Base-by-base conservation (phyloP, 441 rosid genomes). In the Caryocar brasiliense region DNA sequence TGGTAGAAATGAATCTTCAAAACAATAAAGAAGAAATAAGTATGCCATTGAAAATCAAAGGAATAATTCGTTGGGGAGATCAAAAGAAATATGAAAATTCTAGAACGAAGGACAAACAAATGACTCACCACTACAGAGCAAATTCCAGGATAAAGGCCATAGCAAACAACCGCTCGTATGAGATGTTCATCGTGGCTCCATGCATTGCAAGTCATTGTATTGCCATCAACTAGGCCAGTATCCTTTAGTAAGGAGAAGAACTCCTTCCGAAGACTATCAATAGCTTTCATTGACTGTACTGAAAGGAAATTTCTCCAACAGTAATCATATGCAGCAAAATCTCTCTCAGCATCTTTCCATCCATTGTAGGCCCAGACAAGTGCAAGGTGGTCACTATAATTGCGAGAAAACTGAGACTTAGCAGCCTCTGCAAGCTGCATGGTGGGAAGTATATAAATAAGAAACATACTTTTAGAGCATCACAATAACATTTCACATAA, bases 291-390 rank as follows among this genome's bases (percentile, higher is more conserved):
- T 34, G 91, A 83, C 64, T 82, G 97, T 6, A 49, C 54, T 6
- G 97, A 89, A 27, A 90, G 85, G 66, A 83, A 86, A 62, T 83
- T 80, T 59, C 68, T 86, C 95, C 97, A 90, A 72, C 97, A 90
- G 62, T 80, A 90, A 22, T 90, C 97, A 56, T 79, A 79, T 23
- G 81, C 87, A 50, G 75, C 66, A 67, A 77, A 64, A 60, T 74
- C 75, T 48, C 37, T 65, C 62, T 86, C 97, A 56, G 94, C 94
- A 43, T 68, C 83, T 66, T 63, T 71, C 95, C 95, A 86, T 60
- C 95, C 92, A 54, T 86, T 80, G 20, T 75, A 86, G 37, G 94
- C 95, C 50, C 89, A 76, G 8, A 83, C 78, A 67, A 90, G 85
- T 2, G 95, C 91, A 59, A 86, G 81, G 58, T 90, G 95, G 47